phyloP scores from a whole-genome alignment of 805 yeast genomes.

The Yarrowia sp. region DNA sequence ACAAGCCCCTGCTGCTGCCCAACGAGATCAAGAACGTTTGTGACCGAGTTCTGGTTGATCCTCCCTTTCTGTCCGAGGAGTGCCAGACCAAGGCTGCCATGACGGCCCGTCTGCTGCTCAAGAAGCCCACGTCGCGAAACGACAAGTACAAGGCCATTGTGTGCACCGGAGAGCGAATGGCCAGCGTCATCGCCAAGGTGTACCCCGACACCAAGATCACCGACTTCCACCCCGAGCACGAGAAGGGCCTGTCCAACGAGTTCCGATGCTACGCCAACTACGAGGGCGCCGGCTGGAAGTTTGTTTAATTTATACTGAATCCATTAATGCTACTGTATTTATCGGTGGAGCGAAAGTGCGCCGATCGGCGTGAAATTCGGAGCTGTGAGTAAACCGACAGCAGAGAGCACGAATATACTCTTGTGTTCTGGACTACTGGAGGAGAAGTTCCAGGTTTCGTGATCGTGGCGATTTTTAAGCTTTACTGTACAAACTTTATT shows the following conservation, averaged over 20 bases:
- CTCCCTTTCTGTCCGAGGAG: slow-evolving; percentile 79
- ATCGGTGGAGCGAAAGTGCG: no score
- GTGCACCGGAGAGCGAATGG: slow-evolving; percentile 90
- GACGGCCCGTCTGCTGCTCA: slow-evolving; percentile 61
- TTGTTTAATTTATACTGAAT: slow-evolving; percentile 31
- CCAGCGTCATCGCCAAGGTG: slow-evolving; percentile 52
- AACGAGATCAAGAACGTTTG: slow-evolving; percentile 56
- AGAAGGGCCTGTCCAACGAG: slow-evolving; percentile 82
- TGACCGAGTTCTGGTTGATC: slow-evolving; percentile 75
- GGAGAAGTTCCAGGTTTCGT: no score
- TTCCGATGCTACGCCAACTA: slow-evolving; percentile 80
- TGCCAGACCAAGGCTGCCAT: slow-evolving; percentile 71
- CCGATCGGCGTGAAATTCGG: no score
- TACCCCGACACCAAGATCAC: slow-evolving; percentile 69
- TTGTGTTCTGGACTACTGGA: no score
- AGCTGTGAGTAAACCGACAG: no score
- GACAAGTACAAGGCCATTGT: slow-evolving; percentile 47
- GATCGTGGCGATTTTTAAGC: no score
- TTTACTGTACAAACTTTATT: no score
- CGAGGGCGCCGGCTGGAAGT: slow-evolving; percentile 68
- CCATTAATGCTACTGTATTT: no score
- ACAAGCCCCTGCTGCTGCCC: slow-evolving; percentile 62
- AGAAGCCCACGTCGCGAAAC: slow-evolving; percentile 30
- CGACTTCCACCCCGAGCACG: slow-evolving; percentile 72
- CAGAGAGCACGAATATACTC: no score